Conservation (phyloP, 345 rosid species). For the Linum lewisii region DNA sequence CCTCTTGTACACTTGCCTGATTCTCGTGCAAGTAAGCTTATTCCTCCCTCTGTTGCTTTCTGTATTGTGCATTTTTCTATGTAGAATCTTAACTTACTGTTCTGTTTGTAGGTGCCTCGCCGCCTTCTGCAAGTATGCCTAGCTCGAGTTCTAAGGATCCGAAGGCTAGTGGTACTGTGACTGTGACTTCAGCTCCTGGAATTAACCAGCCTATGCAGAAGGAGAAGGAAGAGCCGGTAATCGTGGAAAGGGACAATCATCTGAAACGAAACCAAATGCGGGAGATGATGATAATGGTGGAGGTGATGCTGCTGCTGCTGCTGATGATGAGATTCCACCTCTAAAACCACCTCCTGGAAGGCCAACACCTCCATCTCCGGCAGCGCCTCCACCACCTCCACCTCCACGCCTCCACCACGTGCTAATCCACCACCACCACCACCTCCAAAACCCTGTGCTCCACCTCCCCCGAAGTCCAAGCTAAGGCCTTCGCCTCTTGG, state of each 20-base stretch:
- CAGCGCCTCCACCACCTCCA: constrained; percentile 9
- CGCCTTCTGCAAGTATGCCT: constrained; percentile 10
- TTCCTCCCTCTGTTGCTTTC: background rate
- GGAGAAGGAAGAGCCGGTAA: background rate
- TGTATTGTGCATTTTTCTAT: background rate
- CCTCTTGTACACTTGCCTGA: constrained; percentile 19
- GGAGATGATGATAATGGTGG: constrained; percentile 4
- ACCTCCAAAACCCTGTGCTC: constrained; percentile 17
- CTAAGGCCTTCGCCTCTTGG: constrained; percentile 14
- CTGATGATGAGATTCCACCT: background rate
- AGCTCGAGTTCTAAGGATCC: constrained; percentile 1
- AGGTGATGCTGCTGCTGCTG: too few species aligned
- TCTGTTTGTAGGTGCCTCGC: constrained; percentile 14
- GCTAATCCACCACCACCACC: constrained; percentile 12
- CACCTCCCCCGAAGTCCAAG: constrained; percentile 20
- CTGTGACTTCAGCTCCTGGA: constrained; percentile 3
- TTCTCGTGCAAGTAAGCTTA: constrained; percentile 11
- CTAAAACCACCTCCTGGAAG: constrained; percentile 23
- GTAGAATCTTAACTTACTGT: background rate
- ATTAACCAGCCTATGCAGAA: background rate
- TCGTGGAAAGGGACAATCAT: constrained; percentile 2
- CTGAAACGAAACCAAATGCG: background rate
- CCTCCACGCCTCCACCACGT: constrained; percentile 13
- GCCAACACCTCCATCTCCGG: background rate
- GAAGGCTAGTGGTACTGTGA: background rate